Evolutionary conservation across 345 rosid genomes (phyloP), one percentile per base, ranked within the genome.

Genomic region (Salix exigua): DNA sequence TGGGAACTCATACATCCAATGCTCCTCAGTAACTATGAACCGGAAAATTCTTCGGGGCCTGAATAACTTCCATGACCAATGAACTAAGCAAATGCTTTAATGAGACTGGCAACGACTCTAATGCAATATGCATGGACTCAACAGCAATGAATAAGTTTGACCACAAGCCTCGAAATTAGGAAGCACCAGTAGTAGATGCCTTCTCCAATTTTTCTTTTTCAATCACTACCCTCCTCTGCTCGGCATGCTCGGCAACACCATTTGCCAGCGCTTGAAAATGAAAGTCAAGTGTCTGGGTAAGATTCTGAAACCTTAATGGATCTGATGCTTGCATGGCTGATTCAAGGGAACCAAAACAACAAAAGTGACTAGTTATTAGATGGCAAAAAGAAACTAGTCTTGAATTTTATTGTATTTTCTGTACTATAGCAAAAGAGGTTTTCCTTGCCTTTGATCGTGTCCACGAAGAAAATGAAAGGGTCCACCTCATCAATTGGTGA

Each of bases 401-500:
- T 26, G 2, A 14, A 64, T 26, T 31, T 62, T 26, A 14, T 23
- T 28, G 1, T 64, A 35, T 35, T 19, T 21, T 13, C 7, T 8
- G 7, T 4, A 51, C 26, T 4, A 25, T 35, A 69, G 18, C 18
- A 23, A 2, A 2, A 46, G 23, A 38, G 60, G 35, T 66, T 66
- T 2, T 12, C 17, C 72, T 66, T 78, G 94, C 99, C 98, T 88
- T 89, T 94, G 46, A 96, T 78, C 40, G 96, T 87, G 73, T 96
- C 99, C 44, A 90, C 94, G 77, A 96, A 96, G 88, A 88, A 87
- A 72, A 96, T 83, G 80, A 96, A 96, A 63, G 99, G 98, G 80
- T 96, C 99, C 78, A 96, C 93, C 77, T 96, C 97, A 81, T 94
- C 98, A 25, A 96, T 92, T 66, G 99, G 99, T 11, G 98, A 96